Base-by-base conservation (phyloP, 371 early-diverging fungal genomes). In the Choanephora cucurbitarum region DNA sequence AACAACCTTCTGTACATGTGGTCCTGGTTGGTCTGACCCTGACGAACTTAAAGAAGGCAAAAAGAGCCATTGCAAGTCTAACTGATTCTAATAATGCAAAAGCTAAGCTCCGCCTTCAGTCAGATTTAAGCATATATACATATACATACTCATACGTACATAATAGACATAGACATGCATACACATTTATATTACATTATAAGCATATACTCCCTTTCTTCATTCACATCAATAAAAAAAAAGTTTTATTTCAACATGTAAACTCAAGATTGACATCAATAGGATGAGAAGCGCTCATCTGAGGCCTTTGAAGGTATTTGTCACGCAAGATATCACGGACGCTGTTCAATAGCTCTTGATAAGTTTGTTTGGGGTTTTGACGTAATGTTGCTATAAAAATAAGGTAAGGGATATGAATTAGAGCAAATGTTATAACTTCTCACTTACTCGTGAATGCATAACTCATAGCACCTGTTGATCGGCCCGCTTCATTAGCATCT, bases 291-390 rank as follows among this genome's bases (percentile, higher is more conserved):
- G 86, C 75, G 57, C 84, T 85, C 44, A 95, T 67, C 66, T 95
- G 94, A 18, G 95, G 95, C 44, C 88, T 79, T 63, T 96, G 95
- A 3, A 70, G 69, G 63, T 91, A 95, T 49, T 85, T 86, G 43
- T 75, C 71, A 15, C 79, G 67, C 54, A 95, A 75, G 49, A 91
- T 84, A n/a, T 81, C 74, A 44, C 95, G 83, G 9, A 91, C 77
- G 45, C 78, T 79, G 57, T 85, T 82, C 40, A 97, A 69, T 18
- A 95, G 70, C 69, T 92, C 80, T 22, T 87, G 76, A 53, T 92
- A 95, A 4, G 91, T 75, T 66, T 83, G 83, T 23, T 75, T 69
- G 0, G 87, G 91, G 47, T 88, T 83, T 18, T 68, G 52, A 22
- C 79, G 69, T 59, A 95, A 63, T 5, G 75, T 53, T 31, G 59